These are phyloP conservation scores for Hygrocybe punicea DNA, from an alignment of 768 basidiomycete species.

Conservation along the genomic window DNA sequence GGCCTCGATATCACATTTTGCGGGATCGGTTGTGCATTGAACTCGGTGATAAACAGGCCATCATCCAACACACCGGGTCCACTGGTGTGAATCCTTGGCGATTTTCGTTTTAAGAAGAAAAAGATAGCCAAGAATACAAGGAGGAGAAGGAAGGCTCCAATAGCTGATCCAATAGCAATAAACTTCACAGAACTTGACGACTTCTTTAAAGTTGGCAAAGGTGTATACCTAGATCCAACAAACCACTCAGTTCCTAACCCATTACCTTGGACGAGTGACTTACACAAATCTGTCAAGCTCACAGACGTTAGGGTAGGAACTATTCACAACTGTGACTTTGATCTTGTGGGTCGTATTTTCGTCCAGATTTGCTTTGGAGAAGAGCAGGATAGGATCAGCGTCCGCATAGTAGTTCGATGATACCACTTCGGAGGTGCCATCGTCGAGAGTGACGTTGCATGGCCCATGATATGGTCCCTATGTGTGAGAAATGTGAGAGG, in stretches of 20 bases:
- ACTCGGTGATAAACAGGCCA: neutral
- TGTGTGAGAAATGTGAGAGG: neutral
- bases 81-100: neutral
- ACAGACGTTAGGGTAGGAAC: constrained; percentile 1
- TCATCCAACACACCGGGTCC: neutral
- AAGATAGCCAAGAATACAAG: neutral
- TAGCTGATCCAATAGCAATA: neutral
- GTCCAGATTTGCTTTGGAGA: neutral
- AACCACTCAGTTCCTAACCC: neutral
- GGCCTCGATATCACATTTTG: too few relatives aligned
- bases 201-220: neutral
- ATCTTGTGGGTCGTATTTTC: neutral
- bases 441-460: neutral
- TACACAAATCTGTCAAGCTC: constrained; percentile 4
- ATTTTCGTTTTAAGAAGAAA: neutral
- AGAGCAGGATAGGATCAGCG: neutral
- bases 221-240: neutral
- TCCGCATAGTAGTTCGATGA: neutral
- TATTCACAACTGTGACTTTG: neutral
- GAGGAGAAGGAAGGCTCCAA: neutral
- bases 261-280: neutral
- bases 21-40: neutral
- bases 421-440: neutral
- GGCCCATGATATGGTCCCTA: constrained; percentile 2
- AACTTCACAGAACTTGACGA: neutral